Conservation (phyloP, 2,329 filamentous ascomycete species). For the Sclerotinia spermophila region DNA sequence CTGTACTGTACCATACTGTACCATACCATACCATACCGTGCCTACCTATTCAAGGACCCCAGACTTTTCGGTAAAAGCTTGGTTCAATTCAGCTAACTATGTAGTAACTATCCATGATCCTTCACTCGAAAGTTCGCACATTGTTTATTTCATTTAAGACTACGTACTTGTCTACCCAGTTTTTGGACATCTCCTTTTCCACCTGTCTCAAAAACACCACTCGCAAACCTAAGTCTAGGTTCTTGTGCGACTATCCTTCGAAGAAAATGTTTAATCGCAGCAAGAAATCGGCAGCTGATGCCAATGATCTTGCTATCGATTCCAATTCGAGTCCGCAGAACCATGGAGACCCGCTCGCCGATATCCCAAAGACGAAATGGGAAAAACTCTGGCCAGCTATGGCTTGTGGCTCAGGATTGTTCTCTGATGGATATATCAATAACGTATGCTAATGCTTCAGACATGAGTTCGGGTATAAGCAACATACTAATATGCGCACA, state of each 20-base stretch:
- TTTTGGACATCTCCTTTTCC: neutral
- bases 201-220: neutral
- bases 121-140: slow-evolving; percentile 2
- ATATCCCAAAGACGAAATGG: slow-evolving; percentile 30
- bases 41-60: neutral
- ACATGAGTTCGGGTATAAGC: neutral
- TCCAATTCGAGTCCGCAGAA: slow-evolving; percentile 15
- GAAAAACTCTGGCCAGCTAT: slow-evolving; percentile 57
- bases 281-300: slow-evolving; percentile 17
- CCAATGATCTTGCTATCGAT: slow-evolving; percentile 6
- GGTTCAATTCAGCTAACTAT: neutral
- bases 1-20: too few relatives aligned
- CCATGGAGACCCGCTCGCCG: slow-evolving; percentile 23
- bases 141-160: neutral
- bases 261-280: slow-evolving; percentile 22
- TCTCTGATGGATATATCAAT: slow-evolving; percentile 90
- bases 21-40: too few relatives aligned
- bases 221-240: neutral
- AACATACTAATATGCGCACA: neutral
- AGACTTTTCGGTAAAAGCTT: neutral
- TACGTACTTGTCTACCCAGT: neutral
- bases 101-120: neutral
- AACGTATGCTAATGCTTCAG: slow-evolving; percentile 53
- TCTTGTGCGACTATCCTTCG: neutral
- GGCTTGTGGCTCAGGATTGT: slow-evolving; percentile 84